Percentiles rank a stretch among this genome's conserved stretches.
These are phyloP conservation scores for Pseudonitzschia delicatissima DNA, from an alignment of 108 stramenopile species.

Conservation along the genomic window DNA sequence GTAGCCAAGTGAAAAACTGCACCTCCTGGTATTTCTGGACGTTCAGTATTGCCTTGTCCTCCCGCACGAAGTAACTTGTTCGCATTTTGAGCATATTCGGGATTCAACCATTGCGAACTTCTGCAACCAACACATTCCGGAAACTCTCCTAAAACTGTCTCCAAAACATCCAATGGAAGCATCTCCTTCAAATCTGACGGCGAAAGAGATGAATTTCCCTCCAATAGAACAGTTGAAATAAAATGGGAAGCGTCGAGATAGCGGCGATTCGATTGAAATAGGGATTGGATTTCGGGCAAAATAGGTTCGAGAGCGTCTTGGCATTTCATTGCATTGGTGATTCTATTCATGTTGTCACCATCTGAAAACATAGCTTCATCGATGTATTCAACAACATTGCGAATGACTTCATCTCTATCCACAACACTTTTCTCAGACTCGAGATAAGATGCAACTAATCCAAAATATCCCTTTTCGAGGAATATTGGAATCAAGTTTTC, in stretches of 20 bases:
- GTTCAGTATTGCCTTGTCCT: slow-evolving; percentile 20
- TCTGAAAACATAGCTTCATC: slow-evolving; percentile 28
- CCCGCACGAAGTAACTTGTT: slow-evolving; percentile 22
- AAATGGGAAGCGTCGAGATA: slow-evolving; percentile 62
- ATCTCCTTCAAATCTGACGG: slow-evolving; percentile 27
- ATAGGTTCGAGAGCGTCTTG: slow-evolving; percentile 44
- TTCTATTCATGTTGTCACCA: slow-evolving; percentile 8
- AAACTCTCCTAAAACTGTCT: slow-evolving; percentile 34
- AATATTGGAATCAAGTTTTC: slow-evolving; percentile 17
- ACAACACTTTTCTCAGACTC: slow-evolving; percentile 20
- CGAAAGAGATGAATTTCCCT: slow-evolving; percentile 21
- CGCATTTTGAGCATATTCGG: slow-evolving; percentile 23
- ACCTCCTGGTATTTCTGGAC: slow-evolving; percentile 57
- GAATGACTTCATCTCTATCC: slow-evolving; percentile 16
- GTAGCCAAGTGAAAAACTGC: slow-evolving; percentile 61
- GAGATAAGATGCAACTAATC: slow-evolving; percentile 14
- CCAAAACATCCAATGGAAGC: slow-evolving; percentile 39
- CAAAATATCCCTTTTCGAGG: slow-evolving; percentile 20
- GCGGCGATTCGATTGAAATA: slow-evolving; percentile 36
- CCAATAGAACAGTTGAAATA: slow-evolving; percentile 30
- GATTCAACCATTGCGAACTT: slow-evolving; percentile 58
- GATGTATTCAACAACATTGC: slow-evolving; percentile 17
- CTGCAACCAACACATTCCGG: slow-evolving; percentile 49
- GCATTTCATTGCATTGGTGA: slow-evolving; percentile 26
- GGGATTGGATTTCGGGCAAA: slow-evolving; percentile 44